Evolutionary conservation across 2,329 filamentous ascomycete genomes (phyloP).

Genomic region (Fusarium algeriense): DNA sequence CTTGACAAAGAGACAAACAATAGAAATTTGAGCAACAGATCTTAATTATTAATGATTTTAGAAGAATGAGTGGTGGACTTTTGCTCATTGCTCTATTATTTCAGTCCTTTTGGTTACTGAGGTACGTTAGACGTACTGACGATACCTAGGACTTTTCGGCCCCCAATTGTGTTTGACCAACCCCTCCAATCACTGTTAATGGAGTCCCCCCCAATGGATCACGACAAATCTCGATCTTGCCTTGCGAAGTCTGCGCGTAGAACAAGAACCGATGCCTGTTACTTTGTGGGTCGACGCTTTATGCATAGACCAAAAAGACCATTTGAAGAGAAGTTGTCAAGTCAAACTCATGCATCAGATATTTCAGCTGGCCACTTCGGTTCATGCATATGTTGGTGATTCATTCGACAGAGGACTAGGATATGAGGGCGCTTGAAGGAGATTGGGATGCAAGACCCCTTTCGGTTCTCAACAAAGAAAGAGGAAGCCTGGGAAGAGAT

Average conservation of each 20-base stretch:
- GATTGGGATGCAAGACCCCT: neutral
- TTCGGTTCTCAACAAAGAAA: constrained; percentile 15
- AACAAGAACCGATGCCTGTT: neutral
- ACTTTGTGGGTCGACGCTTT: constrained; percentile 46
- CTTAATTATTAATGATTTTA: neutral
- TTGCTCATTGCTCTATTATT: neutral
- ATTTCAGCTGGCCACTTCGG: constrained; percentile 36
- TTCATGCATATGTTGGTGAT: constrained; percentile 19
- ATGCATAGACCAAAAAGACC: constrained; percentile 45
- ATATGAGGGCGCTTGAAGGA: neutral
- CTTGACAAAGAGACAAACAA: neutral
- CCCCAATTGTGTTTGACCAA: neutral
- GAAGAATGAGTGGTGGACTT: neutral
- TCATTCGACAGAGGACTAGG: neutral
- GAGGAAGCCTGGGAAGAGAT: constrained; percentile 13
- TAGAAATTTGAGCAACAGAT: neutral
- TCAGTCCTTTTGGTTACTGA: neutral
- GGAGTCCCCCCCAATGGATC: constrained; percentile 27
- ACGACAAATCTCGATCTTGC: constrained; percentile 48
- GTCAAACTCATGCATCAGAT: constrained; percentile 44
- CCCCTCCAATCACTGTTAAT: constrained; percentile 38
- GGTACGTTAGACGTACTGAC: neutral
- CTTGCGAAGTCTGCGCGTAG: constrained; percentile 42
- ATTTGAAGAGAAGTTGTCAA: constrained; percentile 41
- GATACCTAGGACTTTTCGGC: constrained; percentile 9